A percentile compares a stretch with the other conserved stretches of the same genome.
Conservation (phyloP, 2,329 filamentous ascomycete genomes). For the Epichloe hybrida region DNA sequence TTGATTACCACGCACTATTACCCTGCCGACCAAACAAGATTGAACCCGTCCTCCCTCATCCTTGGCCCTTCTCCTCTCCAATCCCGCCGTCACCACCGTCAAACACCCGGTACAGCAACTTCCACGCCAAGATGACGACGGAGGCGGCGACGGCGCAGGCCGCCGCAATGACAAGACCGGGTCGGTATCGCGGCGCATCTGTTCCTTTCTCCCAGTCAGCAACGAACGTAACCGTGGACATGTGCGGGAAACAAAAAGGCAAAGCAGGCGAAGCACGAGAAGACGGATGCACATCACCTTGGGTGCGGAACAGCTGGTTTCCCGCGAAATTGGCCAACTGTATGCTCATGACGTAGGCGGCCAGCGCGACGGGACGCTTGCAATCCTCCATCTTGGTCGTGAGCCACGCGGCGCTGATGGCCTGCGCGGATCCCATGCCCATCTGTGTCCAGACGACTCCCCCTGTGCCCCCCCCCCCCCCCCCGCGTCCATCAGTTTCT, state of each 20-base stretch:
- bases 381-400: constrained; percentile 16
- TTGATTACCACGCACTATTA: no score
- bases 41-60: neutral
- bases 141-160: constrained; percentile 13
- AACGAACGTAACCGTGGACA: no score
- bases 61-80: constrained; percentile 5
- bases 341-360: constrained; percentile 19
- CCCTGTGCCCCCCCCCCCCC: no score
- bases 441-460: constrained; percentile 19
- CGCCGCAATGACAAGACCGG: constrained; percentile 13
- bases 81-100: constrained; percentile 15
- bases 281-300: constrained; percentile 8
- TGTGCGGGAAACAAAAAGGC: no score
- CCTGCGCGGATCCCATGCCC: constrained; percentile 18
- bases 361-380: constrained; percentile 15
- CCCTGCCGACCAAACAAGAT: no score
- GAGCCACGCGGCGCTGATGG: constrained; percentile 19
- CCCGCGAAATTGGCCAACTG: constrained; percentile 18
- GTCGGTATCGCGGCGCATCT: constrained; percentile 16
- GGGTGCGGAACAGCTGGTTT: constrained; percentile 14
- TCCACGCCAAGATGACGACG: constrained; percentile 15
- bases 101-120: constrained; percentile 16
- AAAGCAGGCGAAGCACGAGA: no score
- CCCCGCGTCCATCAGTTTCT: no score
- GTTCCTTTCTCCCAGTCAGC: no score